These are phyloP conservation scores for Aspergillus sp. DNA, from an alignment of 2,329 filamentous ascomycete genomes.

Conservation along the genomic window DNA sequence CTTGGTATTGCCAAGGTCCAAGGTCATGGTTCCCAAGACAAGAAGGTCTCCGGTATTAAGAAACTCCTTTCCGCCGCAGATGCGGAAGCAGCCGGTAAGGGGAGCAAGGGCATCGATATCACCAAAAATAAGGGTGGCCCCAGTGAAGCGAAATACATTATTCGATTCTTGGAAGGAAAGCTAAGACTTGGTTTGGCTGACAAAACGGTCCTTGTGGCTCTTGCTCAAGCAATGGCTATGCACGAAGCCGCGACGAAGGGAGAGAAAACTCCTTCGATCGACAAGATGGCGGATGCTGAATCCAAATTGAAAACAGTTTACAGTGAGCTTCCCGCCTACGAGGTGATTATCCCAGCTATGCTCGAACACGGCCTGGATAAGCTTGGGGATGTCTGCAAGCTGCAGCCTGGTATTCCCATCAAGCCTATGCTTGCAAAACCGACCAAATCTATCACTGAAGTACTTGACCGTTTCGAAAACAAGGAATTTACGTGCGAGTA, in stretches of 20 bases:
- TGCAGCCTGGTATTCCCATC: slow-evolving; percentile 85
- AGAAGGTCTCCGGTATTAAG: slow-evolving; percentile 92
- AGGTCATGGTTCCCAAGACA: slow-evolving; percentile 79
- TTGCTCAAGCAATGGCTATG: slow-evolving; percentile 80
- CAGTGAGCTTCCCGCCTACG: slow-evolving; percentile 90
- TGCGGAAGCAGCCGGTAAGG: slow-evolving; percentile 62
- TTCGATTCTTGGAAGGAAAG: slow-evolving; percentile 92
- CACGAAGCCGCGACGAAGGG: slow-evolving; percentile 71
- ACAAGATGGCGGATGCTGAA: slow-evolving; percentile 77
- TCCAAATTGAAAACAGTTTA: slow-evolving; percentile 83
- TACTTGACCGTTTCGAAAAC: slow-evolving; percentile 89
- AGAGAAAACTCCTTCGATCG: slow-evolving; percentile 61
- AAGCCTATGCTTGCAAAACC: slow-evolving; percentile 99
- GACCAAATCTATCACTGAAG: slow-evolving; percentile 96
- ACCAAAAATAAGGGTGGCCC: slow-evolving; percentile 85
- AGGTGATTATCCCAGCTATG: slow-evolving; percentile 87
- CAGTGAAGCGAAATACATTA: slow-evolving; percentile 89
- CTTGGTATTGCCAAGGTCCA: slow-evolving; percentile 81
- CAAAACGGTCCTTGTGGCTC: slow-evolving; percentile 79
- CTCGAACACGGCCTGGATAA: slow-evolving; percentile 78
- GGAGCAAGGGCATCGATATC: slow-evolving; percentile 63
- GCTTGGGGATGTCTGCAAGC: slow-evolving; percentile 75
- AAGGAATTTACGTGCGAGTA: slow-evolving; percentile 97
- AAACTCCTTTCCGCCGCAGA: slow-evolving; percentile 91
- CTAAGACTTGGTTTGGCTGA: slow-evolving; percentile 86